These are phyloP conservation scores for Lunasporangiospora selenospora DNA, from an alignment of 192 early-diverging fungal species.

Conservation along the genomic window DNA sequence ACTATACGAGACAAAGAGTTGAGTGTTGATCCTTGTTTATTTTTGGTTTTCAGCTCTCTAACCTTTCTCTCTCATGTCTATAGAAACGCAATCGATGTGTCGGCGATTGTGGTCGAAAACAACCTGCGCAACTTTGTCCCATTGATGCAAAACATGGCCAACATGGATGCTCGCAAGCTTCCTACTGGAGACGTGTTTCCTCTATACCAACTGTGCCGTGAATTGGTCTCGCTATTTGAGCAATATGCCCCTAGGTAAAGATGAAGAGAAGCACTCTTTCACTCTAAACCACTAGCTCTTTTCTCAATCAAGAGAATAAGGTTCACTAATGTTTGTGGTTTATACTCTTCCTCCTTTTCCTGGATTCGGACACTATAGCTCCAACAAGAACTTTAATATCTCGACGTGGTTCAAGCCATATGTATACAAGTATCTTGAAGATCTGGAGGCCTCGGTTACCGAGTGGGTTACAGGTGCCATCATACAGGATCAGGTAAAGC, in stretches of 20 bases:
- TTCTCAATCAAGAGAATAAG: too few species aligned
- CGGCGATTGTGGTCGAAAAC: constrained; percentile 54
- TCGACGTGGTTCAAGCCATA: constrained; percentile 75
- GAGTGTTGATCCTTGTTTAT: too few species aligned
- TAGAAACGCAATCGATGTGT: constrained; percentile 35
- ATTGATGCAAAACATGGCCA: constrained; percentile 63
- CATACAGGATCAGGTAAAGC: constrained; percentile 66
- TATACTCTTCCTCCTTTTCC: neutral
- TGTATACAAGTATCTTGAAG: constrained; percentile 70
- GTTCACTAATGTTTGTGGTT: neutral
- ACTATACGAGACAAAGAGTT: too few species aligned
- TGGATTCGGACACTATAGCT: constrained; percentile 16
- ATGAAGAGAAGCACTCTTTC: too few species aligned
- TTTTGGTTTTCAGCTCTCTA: neutral
- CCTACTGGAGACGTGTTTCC: constrained; percentile 57
- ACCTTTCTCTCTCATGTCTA: neutral
- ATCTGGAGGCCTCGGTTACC: constrained; percentile 65
- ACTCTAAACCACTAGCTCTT: too few species aligned
- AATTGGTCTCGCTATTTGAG: constrained; percentile 55
- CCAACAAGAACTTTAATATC: constrained; percentile 64
- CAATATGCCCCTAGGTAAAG: constrained; percentile 53
- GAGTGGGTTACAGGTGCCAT: constrained; percentile 77
- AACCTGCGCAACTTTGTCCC: constrained; percentile 61
- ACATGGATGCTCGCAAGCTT: constrained; percentile 51
- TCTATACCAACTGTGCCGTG: constrained; percentile 60